Conservation (phyloP, 495 filamentous ascomycete genomes). For the Penicillium silybi region DNA sequence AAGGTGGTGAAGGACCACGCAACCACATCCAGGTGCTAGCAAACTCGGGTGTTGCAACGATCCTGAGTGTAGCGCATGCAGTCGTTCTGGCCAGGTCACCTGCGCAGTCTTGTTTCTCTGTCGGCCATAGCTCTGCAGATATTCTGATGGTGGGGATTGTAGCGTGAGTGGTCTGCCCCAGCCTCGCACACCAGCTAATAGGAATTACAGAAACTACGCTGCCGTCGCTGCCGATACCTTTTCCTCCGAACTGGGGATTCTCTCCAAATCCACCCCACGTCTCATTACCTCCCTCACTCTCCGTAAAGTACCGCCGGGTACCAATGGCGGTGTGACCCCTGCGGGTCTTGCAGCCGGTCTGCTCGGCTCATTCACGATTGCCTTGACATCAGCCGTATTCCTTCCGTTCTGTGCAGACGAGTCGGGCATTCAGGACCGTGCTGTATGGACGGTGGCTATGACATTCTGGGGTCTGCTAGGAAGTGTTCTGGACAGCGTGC, state of each 20-base stretch:
- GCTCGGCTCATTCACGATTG: slow-evolving; percentile 69
- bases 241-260: slow-evolving; percentile 90
- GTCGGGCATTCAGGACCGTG: slow-evolving; percentile 47
- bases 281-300: slow-evolving; percentile 81
- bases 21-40: slow-evolving; percentile 88
- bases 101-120: slow-evolving; percentile 32
- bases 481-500: slow-evolving; percentile 77
- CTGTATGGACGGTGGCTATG: slow-evolving; percentile 55
- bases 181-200: neutral
- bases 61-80: slow-evolving; percentile 68
- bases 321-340: slow-evolving; percentile 85
- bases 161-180: slow-evolving; percentile 32
- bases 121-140: slow-evolving; percentile 38
- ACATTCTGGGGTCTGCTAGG: slow-evolving; percentile 71
- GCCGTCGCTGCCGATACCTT: slow-evolving; percentile 91
- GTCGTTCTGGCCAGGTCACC: slow-evolving; percentile 47
- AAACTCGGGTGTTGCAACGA: slow-evolving; percentile 75
- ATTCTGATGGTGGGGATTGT: slow-evolving; percentile 56
- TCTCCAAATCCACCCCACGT: slow-evolving; percentile 68
- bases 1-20: slow-evolving; percentile 74
- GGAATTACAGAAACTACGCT: slow-evolving; percentile 65
- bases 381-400: slow-evolving; percentile 57
- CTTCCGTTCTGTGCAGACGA: slow-evolving; percentile 61
- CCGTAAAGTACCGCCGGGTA: slow-evolving; percentile 76
- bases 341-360: slow-evolving; percentile 70